Percentiles rank a stretch among this genome's conserved stretches.
Evolutionary conservation across 345 rosid species (phyloP).

Genomic region (Pistacia integerrima): DNA sequence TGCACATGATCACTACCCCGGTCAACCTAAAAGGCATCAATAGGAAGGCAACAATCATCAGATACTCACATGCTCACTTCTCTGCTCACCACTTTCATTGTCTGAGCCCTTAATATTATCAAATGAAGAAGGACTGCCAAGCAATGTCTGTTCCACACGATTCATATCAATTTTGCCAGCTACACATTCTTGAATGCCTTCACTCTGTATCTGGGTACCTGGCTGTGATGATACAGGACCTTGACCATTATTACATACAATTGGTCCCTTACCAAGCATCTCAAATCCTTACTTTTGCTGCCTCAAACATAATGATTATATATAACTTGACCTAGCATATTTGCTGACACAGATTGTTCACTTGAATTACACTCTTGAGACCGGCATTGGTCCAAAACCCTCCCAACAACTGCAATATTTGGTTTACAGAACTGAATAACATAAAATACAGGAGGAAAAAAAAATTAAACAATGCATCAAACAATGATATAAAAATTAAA

Average conservation of each 20-base stretch:
- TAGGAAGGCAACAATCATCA: not conserved
- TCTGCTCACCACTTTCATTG: conserved; percentile 45
- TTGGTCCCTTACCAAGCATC: conserved; percentile 19
- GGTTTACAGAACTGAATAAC: not conserved
- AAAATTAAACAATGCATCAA: not conserved
- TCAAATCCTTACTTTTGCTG: conserved; percentile 30
- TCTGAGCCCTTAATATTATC: conserved; percentile 49
- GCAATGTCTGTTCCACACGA: conserved; percentile 34
- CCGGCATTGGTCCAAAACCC: conserved; percentile 7
- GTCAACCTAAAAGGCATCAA: not conserved
- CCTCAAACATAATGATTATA: conserved; percentile 14
- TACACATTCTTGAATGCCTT: conserved; percentile 22
- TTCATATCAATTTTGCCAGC: conserved; percentile 21
- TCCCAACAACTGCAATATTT: conserved; percentile 20
- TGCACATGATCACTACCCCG: too few relatives aligned
- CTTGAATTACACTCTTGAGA: conserved; percentile 21
- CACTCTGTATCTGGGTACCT: conserved; percentile 23
- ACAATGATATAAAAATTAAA: not conserved
- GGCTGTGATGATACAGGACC: conserved; percentile 25
- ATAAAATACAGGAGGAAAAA: not conserved
- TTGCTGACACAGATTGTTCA: not conserved
- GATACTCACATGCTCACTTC: conserved; percentile 31
- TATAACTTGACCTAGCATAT: conserved; percentile 8
- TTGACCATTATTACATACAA: conserved; percentile 9
- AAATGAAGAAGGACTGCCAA: conserved; percentile 53